Conservation (phyloP, 139 green algal genomes). For the Tetradesmus obliquus region DNA sequence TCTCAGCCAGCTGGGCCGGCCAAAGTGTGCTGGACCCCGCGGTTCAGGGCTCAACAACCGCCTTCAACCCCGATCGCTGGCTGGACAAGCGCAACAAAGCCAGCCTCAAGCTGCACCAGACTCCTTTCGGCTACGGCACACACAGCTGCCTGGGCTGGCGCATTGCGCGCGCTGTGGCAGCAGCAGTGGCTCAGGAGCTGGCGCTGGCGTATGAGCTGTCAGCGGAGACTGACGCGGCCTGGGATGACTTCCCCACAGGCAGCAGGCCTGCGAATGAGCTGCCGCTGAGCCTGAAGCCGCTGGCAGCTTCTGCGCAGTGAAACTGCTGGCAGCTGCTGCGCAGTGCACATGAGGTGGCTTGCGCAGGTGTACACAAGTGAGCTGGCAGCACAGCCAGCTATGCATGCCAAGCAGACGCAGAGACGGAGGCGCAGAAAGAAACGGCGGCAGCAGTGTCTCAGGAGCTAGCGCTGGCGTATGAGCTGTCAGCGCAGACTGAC, state of each 20-base stretch:
- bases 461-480: slow-evolving; percentile 7
- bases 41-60: not conserved
- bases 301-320: not conserved
- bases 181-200: not conserved
- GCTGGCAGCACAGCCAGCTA: too few species aligned
- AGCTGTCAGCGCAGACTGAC: not conserved
- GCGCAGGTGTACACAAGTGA: too few species aligned
- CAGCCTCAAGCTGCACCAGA: not conserved
- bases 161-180: not conserved
- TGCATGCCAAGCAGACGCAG: too few species aligned
- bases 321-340: too few species aligned
- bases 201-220: not conserved
- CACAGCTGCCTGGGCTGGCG: slow-evolving; percentile 10
- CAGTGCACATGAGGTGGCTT: too few species aligned
- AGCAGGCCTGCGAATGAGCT: not conserved
- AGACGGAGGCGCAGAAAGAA: too few species aligned
- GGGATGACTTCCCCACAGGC: not conserved
- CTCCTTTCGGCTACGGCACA: slow-evolving; percentile 1
- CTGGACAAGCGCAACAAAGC: slow-evolving; percentile 7
- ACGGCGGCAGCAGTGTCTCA: not conserved
- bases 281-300: not conserved
- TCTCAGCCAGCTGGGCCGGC: not conserved
- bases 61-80: slow-evolving; percentile 16
- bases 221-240: not conserved
- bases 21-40: not conserved